phyloP scores from a whole-genome alignment of 2,329 filamentous ascomycete species.

The Colletotrichum sp. region DNA sequence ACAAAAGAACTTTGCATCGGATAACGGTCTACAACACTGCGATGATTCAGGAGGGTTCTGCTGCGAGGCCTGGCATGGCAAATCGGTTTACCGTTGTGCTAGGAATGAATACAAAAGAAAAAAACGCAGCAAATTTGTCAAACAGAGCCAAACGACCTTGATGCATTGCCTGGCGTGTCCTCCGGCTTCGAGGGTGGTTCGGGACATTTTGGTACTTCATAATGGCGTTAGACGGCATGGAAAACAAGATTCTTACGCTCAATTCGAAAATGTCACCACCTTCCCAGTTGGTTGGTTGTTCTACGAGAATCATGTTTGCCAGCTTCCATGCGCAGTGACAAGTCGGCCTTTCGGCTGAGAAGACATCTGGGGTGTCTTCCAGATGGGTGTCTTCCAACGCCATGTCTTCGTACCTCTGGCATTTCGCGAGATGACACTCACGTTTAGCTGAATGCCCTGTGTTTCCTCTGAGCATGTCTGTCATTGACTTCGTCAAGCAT shows the following conservation, averaged over 20 bases:
- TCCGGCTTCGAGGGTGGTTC: not conserved
- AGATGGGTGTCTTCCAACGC: not conserved
- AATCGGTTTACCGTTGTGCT: constrained; percentile 19
- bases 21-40: constrained; percentile 20
- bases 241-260: constrained; percentile 5
- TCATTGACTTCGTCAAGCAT: not conserved
- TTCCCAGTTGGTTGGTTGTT: not conserved
- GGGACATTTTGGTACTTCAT: not conserved
- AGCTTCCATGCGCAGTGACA: not conserved
- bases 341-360: not conserved
- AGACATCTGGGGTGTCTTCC: not conserved
- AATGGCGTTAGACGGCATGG: constrained; percentile 4
- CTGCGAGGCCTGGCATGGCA: constrained; percentile 19
- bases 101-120: constrained; percentile 20
- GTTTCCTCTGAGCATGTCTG: not conserved
- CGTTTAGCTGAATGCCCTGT: not conserved
- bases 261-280: not conserved
- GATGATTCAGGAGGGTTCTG: constrained; percentile 19
- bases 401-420: not conserved
- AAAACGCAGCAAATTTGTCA: constrained; percentile 19
- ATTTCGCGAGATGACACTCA: not conserved
- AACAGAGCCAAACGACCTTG: constrained; percentile 8
- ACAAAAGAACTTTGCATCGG: constrained; percentile 17
- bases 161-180: constrained; percentile 3
- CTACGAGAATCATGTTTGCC: not conserved